Base-by-base conservation (phyloP, 2,329 filamentous ascomycete genomes). In the Venturia asperata region DNA sequence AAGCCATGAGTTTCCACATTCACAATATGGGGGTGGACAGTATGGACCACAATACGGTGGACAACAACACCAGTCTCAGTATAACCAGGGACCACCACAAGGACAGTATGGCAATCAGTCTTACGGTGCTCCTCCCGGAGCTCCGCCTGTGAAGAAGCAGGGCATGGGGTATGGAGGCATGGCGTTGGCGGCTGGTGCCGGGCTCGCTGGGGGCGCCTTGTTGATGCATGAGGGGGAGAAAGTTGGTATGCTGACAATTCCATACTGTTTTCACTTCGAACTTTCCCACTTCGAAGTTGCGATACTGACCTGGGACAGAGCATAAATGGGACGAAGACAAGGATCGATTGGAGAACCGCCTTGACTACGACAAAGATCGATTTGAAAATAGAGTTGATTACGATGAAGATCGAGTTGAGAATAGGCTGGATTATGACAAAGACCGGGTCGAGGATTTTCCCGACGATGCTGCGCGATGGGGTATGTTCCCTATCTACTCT, bases 211-310 rank as follows among this genome's bases (percentile, higher is more conserved):
- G 19, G 78, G 78, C 64, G 79, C 77, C 55, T 65, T 80, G 63
- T 68, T 79, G 63, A 78, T 77, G 75, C 76, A 81, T 66, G 79
- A 80, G 65, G 77, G 77, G 5, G 72, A 78, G 63, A 74, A 79
- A 70, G 74, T 78, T 41, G 71, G 76, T 77, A 69, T 64, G 13
- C 60, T 42, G 61, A 37, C 60, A 24, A 41, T 15, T 41, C 2
- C 39, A 41, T 34, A 41, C 39, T 10, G 39, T 61, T 24, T 56
- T 60, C 21, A 19, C 19, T 43, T 63, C 52, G 41, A n/a, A 47
- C 45, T 5, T 10, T 10, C 39, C 2, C 11, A 6, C 30, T 34
- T 34, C 30, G 6, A 34, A 34, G 30, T 34, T 34, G 30, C 6
- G 30, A 34, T 49, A 43, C 45, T 45, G 60, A 21, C 11, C n/a